Percentiles rank a stretch among this genome's conserved stretches.
Evolutionary conservation across 2,329 filamentous ascomycete genomes (phyloP).

Genomic region (Massarina eburnea): DNA sequence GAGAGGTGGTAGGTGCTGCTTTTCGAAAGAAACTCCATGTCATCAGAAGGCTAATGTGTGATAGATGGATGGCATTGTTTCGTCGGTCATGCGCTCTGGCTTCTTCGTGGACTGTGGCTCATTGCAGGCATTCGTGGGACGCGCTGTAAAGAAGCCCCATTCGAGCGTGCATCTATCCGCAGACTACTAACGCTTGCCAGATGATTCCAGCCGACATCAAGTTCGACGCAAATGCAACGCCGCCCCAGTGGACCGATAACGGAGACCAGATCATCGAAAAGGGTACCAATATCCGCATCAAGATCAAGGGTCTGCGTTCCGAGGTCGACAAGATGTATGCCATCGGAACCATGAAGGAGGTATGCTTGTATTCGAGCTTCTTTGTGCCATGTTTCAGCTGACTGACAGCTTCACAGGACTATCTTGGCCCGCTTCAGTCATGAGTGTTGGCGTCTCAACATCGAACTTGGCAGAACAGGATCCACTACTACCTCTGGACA

Average conservation of each 20-base stretch:
- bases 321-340: slow-evolving; percentile 96
- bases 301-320: slow-evolving; percentile 89
- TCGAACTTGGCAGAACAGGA: not conserved
- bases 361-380: slow-evolving; percentile 15
- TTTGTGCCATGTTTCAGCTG: slow-evolving; percentile 12
- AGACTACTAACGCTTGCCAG: slow-evolving; percentile 48
- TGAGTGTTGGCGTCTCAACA: not conserved
- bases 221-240: slow-evolving; percentile 92
- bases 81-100: slow-evolving; percentile 85
- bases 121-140: slow-evolving; percentile 76
- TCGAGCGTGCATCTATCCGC: slow-evolving; percentile 35
- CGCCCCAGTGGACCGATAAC: slow-evolving; percentile 95
- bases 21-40: not conserved
- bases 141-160: slow-evolving; percentile 61
- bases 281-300: slow-evolving; percentile 88
- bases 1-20: slow-evolving; percentile 77
- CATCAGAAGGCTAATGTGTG: slow-evolving; percentile 26
- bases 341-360: slow-evolving; percentile 93
- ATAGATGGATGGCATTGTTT: slow-evolving; percentile 90
- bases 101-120: slow-evolving; percentile 87
- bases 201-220: slow-evolving; percentile 90
- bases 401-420: slow-evolving; percentile 37
- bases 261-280: slow-evolving; percentile 92
- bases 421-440: slow-evolving; percentile 38
- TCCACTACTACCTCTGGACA: too few relatives aligned